Conservation (phyloP, 2,329 filamentous ascomycete genomes). For the Botrytis squamosa region DNA sequence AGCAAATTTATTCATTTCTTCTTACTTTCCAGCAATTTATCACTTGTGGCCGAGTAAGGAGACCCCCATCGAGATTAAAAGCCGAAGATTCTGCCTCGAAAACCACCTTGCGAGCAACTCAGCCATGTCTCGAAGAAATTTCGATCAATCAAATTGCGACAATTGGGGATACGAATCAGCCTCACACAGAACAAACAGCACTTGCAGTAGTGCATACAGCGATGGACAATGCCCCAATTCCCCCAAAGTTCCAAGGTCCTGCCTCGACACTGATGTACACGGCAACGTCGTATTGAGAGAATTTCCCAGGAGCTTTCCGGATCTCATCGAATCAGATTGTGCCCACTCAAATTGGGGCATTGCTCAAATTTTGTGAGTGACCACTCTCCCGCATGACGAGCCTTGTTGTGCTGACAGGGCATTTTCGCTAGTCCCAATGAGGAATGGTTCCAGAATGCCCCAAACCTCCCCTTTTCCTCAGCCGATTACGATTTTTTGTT, state of each 20-base stretch:
- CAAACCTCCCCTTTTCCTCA: background rate
- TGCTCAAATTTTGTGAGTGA: background rate
- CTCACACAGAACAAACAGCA: background rate
- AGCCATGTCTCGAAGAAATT: background rate
- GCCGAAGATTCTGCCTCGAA: conserved; percentile 1
- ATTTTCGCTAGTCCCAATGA: conserved; percentile 1
- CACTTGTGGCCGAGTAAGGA: background rate
- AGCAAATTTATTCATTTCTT: background rate
- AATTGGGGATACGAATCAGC: background rate
- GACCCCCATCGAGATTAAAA: background rate
- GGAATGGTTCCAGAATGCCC: background rate
- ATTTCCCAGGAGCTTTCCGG: background rate
- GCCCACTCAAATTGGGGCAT: background rate
- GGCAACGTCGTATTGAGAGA: background rate
- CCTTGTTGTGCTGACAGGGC: conserved; percentile 3
- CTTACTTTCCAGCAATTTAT: background rate
- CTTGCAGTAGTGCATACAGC: background rate
- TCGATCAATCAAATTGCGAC: background rate
- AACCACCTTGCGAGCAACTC: background rate
- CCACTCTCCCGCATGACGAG: background rate
- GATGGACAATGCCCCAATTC: background rate
- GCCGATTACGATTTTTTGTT: background rate
- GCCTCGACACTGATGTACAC: background rate
- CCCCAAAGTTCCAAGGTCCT: background rate
- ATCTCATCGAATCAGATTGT: background rate